Percentiles rank a stretch among this genome's conserved stretches.
phyloP scores from a whole-genome alignment of 2,329 filamentous ascomycete species.

The Septoria linicola region DNA sequence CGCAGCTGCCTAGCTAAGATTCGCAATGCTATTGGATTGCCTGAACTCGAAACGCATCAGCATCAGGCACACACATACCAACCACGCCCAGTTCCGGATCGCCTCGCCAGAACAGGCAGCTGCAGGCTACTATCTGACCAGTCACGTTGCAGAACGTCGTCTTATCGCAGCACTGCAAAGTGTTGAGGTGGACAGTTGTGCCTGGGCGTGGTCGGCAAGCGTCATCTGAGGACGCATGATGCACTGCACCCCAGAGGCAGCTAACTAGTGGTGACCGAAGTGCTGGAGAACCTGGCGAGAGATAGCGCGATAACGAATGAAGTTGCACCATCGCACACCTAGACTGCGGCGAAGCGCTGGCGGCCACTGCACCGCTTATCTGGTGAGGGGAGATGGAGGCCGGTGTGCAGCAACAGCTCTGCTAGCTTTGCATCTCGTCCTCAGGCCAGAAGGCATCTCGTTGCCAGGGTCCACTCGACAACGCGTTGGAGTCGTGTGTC shows the following conservation, averaged over 20 bases:
- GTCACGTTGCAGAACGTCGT: neutral
- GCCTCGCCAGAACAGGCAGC: slow-evolving; percentile 6
- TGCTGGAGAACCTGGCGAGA: neutral
- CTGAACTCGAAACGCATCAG: too few relatives aligned
- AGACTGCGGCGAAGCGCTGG: too few relatives aligned
- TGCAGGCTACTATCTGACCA: neutral
- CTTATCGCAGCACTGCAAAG: neutral
- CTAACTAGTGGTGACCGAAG: neutral
- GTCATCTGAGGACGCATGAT: neutral
- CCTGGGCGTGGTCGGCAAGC: neutral
- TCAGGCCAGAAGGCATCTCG: neutral
- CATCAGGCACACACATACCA: neutral
- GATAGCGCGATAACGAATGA: neutral
- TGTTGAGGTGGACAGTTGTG: neutral
- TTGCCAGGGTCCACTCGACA: neutral
- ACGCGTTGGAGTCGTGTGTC: neutral
- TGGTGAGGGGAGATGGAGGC: neutral
- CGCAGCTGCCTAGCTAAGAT: too few relatives aligned
- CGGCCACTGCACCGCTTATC: neutral
- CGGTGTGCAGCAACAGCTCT: neutral
- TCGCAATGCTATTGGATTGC: too few relatives aligned
- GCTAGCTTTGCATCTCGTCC: too few relatives aligned
- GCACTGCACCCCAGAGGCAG: slow-evolving; percentile 4
- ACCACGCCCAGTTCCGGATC: slow-evolving; percentile 7
- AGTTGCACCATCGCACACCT: neutral